Evolutionary conservation across 2,329 filamentous ascomycete genomes (phyloP).

Genomic region (Simplicillium sp.): DNA sequence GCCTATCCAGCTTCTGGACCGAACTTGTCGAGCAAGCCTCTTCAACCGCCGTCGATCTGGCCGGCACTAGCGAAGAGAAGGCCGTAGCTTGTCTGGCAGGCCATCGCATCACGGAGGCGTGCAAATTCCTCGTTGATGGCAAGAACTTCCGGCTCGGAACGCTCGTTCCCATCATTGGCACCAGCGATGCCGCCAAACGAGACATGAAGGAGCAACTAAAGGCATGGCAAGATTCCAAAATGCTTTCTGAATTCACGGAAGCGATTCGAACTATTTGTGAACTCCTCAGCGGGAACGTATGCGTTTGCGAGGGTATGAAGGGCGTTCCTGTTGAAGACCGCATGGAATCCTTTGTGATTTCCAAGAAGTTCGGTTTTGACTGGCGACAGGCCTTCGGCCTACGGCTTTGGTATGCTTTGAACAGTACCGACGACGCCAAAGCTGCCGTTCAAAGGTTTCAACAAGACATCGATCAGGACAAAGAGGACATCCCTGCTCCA

Average conservation of each 20-base stretch:
- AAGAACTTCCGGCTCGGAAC: constrained; percentile 79
- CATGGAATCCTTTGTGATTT: constrained; percentile 70
- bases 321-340: constrained; percentile 69
- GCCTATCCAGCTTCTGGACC: constrained; percentile 58
- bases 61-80: constrained; percentile 65
- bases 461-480: constrained; percentile 60
- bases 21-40: constrained; percentile 54
- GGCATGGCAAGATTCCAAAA: constrained; percentile 74
- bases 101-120: constrained; percentile 74
- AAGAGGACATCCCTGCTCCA: constrained; percentile 64
- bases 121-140: constrained; percentile 64
- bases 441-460: constrained; percentile 65
- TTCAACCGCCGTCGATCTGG: constrained; percentile 44
- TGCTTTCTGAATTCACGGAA: constrained; percentile 80
- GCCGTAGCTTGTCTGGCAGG: constrained; percentile 73
- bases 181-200: constrained; percentile 56
- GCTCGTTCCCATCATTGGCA: constrained; percentile 72
- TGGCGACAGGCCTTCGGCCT: constrained; percentile 93
- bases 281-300: constrained; percentile 79
- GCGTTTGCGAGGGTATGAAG: constrained; percentile 69
- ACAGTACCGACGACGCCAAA: constrained; percentile 55
- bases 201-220: constrained; percentile 74
- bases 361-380: constrained; percentile 73
- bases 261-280: constrained; percentile 82
- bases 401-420: constrained; percentile 78